These are phyloP conservation scores for Deinandra increscens DNA, from an alignment of 129 eudicot genomes.

Conservation along the genomic window DNA sequence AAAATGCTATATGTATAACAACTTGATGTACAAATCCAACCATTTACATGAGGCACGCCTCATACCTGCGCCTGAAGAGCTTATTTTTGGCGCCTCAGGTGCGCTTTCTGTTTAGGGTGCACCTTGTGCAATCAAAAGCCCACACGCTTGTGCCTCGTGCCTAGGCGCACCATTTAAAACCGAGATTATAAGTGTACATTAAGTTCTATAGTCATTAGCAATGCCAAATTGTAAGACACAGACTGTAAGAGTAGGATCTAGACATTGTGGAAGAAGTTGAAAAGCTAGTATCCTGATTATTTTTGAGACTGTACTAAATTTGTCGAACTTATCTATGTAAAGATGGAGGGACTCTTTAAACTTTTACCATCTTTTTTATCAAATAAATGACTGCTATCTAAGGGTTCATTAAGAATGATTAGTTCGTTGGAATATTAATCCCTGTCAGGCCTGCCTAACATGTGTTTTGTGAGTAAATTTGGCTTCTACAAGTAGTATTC, in stretches of 20 bases:
- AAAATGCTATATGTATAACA: too few species aligned
- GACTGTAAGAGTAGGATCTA: background rate
- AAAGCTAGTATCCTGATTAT: background rate
- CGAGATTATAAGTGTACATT: background rate
- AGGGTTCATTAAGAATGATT: background rate
- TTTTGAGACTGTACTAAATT: background rate
- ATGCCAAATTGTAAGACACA: background rate
- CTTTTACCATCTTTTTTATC: background rate
- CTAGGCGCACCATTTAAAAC: too few species aligned
- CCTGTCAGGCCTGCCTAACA: background rate
- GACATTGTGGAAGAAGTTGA: conserved; percentile 7
- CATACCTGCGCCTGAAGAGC: too few species aligned
- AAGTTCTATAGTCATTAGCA: background rate
- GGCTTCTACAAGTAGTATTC: background rate
- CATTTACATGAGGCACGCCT: too few species aligned
- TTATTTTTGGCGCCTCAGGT: too few species aligned
- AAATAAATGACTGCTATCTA: background rate
- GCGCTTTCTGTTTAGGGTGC: too few species aligned
- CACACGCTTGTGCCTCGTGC: too few species aligned
- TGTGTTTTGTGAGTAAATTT: conserved; percentile 1
- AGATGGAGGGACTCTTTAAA: conserved; percentile 6
- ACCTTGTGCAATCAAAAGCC: too few species aligned
- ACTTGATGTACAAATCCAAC: too few species aligned
- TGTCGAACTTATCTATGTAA: background rate
- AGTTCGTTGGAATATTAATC: background rate